Evolutionary conservation across 345 rosid species (phyloP), one percentile per base, ranked within the genome.

Genomic region (Eutrema heterophyllum): DNA sequence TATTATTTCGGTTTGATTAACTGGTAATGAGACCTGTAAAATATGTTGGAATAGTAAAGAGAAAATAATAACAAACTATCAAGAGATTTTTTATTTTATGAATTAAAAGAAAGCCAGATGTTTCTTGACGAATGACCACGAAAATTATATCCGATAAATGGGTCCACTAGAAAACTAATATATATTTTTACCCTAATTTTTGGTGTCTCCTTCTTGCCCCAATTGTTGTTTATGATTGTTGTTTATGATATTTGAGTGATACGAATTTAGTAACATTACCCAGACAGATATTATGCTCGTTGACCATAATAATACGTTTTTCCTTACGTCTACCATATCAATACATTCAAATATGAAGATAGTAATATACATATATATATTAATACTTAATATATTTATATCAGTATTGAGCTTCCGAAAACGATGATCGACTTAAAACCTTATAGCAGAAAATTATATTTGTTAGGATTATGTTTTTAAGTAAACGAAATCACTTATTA

Each of bases 101-200:
- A 38, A 55, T 56, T 7, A 38, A 65, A 39, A 38, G 30, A 9
- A 15, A 30, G 53, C 62, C 30, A 75, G 64, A 67, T 75, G 61
- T 32, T 59, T 59, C 21, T 60, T 75, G 79, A 66, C 68, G 68
- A 62, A 12, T 60, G 68, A 33, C 74, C 79, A 75, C 54, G 32
- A 32, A 39, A 49, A 32, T 75, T 51, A 68, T 59, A 54, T 73
- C 77, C 40, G 11, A 6, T 33, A 35, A 71, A 46, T 38, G 24
- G 78, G 67, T 67, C 73, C 41, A 24, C 2, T 9, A 2, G 30
- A 21, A 43, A 46, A 36, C 8, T 14, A 45, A n/a, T 6, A 36
- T 9, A 16, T 26, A 43, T 38, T 14, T 5, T 16, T 38, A 27
- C n/a, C 36, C 18, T 13, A 70, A 5, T 45, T 45, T 29, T 15